These are phyloP conservation scores for Helenozyma baotianmanensis DNA, from an alignment of 805 yeast species.

Conservation along the genomic window DNA sequence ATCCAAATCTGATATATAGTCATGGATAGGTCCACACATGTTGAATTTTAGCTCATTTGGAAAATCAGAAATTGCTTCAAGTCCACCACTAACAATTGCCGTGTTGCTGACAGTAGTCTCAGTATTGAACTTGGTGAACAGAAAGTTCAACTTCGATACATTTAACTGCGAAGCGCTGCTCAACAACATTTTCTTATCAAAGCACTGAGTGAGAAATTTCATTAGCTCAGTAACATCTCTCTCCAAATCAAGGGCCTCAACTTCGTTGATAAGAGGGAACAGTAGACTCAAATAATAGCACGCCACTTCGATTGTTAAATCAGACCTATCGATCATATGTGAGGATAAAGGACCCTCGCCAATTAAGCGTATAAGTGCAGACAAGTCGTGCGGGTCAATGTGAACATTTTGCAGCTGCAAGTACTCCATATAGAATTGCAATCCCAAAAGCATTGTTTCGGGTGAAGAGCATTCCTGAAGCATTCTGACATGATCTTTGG, in stretches of 20 bases:
- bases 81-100: constrained; percentile 14
- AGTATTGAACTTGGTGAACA: constrained; percentile 18
- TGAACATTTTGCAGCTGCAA: no score
- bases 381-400: no score
- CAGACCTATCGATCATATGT: constrained; percentile 34
- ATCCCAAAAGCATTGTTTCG: no score
- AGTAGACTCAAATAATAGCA: constrained; percentile 26
- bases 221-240: constrained; percentile 47
- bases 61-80: constrained; percentile 13
- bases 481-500: no score
- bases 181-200: constrained; percentile 35
- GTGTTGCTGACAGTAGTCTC: constrained; percentile 21
- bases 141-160: constrained; percentile 29
- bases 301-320: constrained; percentile 29
- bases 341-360: no score
- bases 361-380: no score
- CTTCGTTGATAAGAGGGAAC: constrained; percentile 23
- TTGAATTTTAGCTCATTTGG: constrained; percentile 18
- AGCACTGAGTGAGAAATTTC: constrained; percentile 40
- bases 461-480: no score
- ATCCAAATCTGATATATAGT: constrained; percentile 5
- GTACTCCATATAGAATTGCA: no score
- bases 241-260: constrained; percentile 18
- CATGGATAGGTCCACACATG: constrained; percentile 14
- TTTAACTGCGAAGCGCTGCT: constrained; percentile 30